Evolutionary conservation across 2,329 filamentous ascomycete genomes (phyloP).

Genomic region (Lachnellula willkommii): DNA sequence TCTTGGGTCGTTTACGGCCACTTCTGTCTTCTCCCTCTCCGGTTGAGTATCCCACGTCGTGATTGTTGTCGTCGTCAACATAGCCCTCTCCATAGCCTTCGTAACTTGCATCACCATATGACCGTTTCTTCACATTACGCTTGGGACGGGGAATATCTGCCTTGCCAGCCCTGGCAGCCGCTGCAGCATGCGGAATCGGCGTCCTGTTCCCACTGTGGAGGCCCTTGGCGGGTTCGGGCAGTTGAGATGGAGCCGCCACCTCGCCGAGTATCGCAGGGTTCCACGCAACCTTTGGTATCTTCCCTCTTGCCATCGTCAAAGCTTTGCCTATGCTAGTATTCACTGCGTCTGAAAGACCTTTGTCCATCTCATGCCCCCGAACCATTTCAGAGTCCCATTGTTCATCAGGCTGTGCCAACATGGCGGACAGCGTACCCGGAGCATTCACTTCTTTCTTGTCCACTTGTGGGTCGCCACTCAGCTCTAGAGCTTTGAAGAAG

Average conservation of each 20-base stretch:
- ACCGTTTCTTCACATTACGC: conserved; percentile 65
- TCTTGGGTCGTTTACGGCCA: conserved; percentile 58
- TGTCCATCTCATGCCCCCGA: conserved; percentile 49
- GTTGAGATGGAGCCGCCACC: conserved; percentile 29
- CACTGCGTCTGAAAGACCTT: conserved; percentile 45
- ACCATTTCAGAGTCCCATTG: conserved; percentile 53
- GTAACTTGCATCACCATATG: conserved; percentile 69
- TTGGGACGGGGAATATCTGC: conserved; percentile 48
- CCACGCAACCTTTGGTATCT: conserved; percentile 50
- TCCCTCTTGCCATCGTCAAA: conserved; percentile 52
- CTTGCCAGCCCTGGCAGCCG: conserved; percentile 9
- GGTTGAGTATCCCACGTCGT: conserved; percentile 62
- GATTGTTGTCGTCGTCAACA: conserved; percentile 60
- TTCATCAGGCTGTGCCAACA: conserved; percentile 49
- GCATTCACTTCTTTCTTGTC: conserved; percentile 50
- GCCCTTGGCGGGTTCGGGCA: conserved; percentile 13
- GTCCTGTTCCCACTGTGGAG: conserved; percentile 15
- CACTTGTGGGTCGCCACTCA: conserved; percentile 57
- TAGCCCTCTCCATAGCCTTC: conserved; percentile 70
- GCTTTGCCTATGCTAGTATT: conserved; percentile 45
- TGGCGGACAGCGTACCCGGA: conserved; percentile 47
- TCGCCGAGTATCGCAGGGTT: conserved; percentile 56
- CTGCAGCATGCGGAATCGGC: conserved; percentile 12
- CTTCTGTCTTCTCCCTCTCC: conserved; percentile 61
- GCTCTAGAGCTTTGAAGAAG: conserved; percentile 58